phyloP scores from a whole-genome alignment of 1,284 basidiomycete genomes.

The Stygiomarasmius scandens region DNA sequence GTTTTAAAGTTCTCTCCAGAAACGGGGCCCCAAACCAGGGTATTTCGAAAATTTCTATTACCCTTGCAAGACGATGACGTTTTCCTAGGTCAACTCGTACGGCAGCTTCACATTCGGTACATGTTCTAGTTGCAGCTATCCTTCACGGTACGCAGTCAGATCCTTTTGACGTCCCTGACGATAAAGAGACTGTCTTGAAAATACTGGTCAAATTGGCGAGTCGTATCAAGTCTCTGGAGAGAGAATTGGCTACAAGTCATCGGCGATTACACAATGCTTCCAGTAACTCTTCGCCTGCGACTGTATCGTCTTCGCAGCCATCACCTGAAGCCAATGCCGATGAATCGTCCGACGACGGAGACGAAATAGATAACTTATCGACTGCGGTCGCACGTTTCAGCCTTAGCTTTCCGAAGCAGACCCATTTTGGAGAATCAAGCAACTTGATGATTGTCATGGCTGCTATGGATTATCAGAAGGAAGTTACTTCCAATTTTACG shows the following conservation, averaged over 20 bases:
- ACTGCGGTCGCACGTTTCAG: background rate
- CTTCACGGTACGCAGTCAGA: background rate
- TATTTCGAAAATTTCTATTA: background rate
- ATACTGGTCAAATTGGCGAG: background rate
- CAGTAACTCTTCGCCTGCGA: background rate
- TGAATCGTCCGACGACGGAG: background rate
- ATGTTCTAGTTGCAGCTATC: background rate
- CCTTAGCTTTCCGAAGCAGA: background rate
- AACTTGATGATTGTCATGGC: background rate
- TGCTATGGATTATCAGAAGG: background rate
- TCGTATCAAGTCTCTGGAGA: background rate
- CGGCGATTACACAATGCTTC: background rate
- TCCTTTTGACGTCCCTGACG: background rate
- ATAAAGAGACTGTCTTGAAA: background rate
- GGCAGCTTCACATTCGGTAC: background rate
- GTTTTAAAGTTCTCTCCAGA: background rate
- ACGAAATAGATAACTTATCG: background rate
- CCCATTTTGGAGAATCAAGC: slow-evolving; percentile 3
- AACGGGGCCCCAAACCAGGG: slow-evolving; percentile 3
- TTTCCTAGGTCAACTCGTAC: background rate
- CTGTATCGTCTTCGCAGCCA: background rate
- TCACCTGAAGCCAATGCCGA: background rate
- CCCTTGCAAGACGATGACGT: background rate
- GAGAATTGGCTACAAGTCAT: background rate
- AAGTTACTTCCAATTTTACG: background rate